phyloP scores from a whole-genome alignment of 2,329 filamentous ascomycete genomes.

The Pseudogymnoascus sp. region DNA sequence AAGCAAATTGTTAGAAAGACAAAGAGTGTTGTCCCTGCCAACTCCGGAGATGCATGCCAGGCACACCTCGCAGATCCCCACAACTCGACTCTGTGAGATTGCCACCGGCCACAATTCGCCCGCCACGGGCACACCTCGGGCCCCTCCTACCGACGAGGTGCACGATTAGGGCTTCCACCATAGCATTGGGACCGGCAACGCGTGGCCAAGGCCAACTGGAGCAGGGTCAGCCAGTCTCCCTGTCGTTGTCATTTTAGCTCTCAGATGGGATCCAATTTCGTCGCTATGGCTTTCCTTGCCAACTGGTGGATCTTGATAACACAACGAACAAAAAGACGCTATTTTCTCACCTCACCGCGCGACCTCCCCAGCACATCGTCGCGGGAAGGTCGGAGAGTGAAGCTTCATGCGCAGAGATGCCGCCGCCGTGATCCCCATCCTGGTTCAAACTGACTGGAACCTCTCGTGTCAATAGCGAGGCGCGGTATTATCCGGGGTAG shows the following conservation, averaged over 20 bases:
- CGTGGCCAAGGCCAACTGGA: not conserved
- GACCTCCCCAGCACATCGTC: not conserved
- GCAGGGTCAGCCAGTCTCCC: not conserved
- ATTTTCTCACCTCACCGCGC: not conserved
- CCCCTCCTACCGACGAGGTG: not conserved
- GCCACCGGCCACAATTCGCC: not conserved
- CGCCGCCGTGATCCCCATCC: not conserved
- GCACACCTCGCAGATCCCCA: not conserved
- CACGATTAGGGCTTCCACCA: constrained; percentile 4
- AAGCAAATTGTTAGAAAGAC: not conserved
- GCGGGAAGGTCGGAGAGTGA: not conserved
- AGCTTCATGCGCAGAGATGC: not conserved
- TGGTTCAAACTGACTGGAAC: not conserved
- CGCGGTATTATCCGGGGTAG: not conserved
- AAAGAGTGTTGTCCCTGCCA: not conserved
- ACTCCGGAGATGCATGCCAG: not conserved
- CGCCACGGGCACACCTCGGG: not conserved
- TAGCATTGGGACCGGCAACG: not conserved
- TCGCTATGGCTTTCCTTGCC: not conserved
- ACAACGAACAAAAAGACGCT: not conserved
- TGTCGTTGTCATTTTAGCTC: not conserved
- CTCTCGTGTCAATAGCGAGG: not conserved
- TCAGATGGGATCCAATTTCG: not conserved
- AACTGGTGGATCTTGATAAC: not conserved
- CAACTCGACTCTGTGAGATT: not conserved